Conservation (phyloP, 257 asterid species). For the Penstemon barbatus region DNA sequence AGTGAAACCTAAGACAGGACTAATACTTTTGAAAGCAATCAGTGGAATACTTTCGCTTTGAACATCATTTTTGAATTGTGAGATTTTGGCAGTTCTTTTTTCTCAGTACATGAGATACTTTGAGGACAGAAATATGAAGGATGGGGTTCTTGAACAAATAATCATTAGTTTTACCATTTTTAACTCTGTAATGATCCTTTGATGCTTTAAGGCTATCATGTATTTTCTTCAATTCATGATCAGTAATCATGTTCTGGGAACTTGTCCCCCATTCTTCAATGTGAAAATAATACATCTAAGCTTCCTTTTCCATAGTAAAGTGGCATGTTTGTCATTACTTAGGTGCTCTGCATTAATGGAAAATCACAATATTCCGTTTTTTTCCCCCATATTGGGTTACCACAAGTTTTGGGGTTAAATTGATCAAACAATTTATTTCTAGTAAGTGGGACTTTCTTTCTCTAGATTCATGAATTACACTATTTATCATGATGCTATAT, state of each 20-base stretch:
- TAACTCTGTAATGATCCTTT: not conserved
- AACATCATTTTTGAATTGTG: not conserved
- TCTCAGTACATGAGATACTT: slow-evolving; percentile 12
- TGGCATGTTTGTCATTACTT: slow-evolving; percentile 10
- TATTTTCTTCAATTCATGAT: slow-evolving; percentile 4
- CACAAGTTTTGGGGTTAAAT: slow-evolving; percentile 10
- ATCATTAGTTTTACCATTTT: slow-evolving; percentile 11
- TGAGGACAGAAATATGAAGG: not conserved
- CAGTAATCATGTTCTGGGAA: slow-evolving; percentile 6
- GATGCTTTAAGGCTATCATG: slow-evolving; percentile 15
- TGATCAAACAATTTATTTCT: slow-evolving; percentile 12
- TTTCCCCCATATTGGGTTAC: slow-evolving; percentile 6
- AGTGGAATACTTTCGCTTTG: slow-evolving; percentile 12
- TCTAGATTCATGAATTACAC: slow-evolving; percentile 3
- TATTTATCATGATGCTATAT: slow-evolving; percentile 10
- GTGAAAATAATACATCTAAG: slow-evolving; percentile 8
- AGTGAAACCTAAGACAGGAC: not conserved
- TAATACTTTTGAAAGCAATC: not conserved
- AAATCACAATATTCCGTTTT: not conserved
- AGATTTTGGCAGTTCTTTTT: slow-evolving; percentile 13
- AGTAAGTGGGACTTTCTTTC: slow-evolving; percentile 16
- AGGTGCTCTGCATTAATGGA: slow-evolving; percentile 11
- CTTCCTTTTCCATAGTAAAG: slow-evolving; percentile 20
- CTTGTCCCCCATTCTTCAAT: slow-evolving; percentile 4
- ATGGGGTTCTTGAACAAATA: not conserved